Evolutionary conservation across 495 filamentous ascomycete species (phyloP), one percentile per base, ranked within the genome.

Genomic region (Parathielavia appendiculata): DNA sequence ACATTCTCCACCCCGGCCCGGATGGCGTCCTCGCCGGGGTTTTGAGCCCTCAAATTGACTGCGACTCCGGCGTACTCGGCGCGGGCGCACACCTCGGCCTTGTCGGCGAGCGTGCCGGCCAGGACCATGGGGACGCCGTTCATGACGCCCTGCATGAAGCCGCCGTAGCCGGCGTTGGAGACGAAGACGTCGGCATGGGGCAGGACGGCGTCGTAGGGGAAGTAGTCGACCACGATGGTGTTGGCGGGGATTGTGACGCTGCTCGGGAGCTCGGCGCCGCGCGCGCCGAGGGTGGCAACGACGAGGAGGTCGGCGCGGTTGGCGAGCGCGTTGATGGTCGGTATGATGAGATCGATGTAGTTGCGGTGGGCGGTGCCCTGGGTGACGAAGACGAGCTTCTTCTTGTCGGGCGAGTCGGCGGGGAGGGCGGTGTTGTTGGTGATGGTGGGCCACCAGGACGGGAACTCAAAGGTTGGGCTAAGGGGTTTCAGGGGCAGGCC

Each of bases 131-230:
- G 72, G 19, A 67, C 64, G 2, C 71, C 70, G 54, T 73, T 64
- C 19, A 53, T 54, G 4, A 73, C 52, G 48, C 58, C 61, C 53
- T 71, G 71, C 53, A 63, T 59, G 35, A 73, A 69, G 0, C 57
- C 65, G 32, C 72, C 72, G 43, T 73, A 73, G 1, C 69, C 66
- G 2, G 67, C 71, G 35, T 72, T 74, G 16, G 64, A 67, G 10
- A 75, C 56, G 57, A 76, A 69, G 14, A 74, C 70, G 35, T 63
- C 59, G 5, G 55, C 61, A 48, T 67, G 54, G 32, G 59, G 50
- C 7, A 74, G 62, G 4, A 73, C 49, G 14, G 65, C 61, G 48
- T 71, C 69, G 48, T 66, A 76, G n/a, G 73, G 73, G n/a, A 76
- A 57, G 49, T 62, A 74, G 44, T 74, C 69, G 9, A 56, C 62